phyloP scores from a whole-genome alignment of 2,329 filamentous ascomycete species.

The Capronia coronata region DNA sequence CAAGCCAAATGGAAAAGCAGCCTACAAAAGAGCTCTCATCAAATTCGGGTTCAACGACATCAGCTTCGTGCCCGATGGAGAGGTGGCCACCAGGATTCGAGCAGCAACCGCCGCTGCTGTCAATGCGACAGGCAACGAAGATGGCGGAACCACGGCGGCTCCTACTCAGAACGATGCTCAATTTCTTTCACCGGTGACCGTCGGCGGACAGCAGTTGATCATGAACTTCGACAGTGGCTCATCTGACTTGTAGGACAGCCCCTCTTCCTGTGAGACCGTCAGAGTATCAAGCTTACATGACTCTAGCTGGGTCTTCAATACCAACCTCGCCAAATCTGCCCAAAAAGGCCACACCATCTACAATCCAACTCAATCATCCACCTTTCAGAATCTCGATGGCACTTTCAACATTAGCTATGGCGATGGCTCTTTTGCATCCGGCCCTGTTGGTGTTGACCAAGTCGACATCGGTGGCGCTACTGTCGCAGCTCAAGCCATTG shows the following conservation, averaged over 20 bases:
- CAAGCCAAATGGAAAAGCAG: constrained; percentile 52
- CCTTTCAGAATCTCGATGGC: constrained; percentile 45
- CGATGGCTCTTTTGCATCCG: constrained; percentile 57
- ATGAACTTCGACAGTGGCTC: constrained; percentile 73
- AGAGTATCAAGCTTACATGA: constrained; percentile 2
- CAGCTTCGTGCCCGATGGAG: constrained; percentile 33
- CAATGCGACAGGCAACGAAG: constrained; percentile 30
- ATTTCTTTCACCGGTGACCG: constrained; percentile 62
- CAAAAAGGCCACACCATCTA: constrained; percentile 51
- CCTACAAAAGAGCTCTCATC: constrained; percentile 59
- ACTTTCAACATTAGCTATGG: constrained; percentile 63
- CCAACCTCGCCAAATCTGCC: constrained; percentile 43
- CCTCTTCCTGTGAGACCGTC: constrained; percentile 1
- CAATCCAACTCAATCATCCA: constrained; percentile 47
- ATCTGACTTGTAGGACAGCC: constrained; percentile 54
- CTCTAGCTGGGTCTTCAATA: constrained; percentile 62
- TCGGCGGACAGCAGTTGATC: constrained; percentile 62
- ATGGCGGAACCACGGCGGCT: constrained; percentile 58
- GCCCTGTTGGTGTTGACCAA: constrained; percentile 59
- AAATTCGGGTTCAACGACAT: constrained; percentile 51
- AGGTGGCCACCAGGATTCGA: constrained; percentile 27
- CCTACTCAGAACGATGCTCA: constrained; percentile 61
- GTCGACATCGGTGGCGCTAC: constrained; percentile 61
- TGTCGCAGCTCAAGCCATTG: constrained; percentile 58
- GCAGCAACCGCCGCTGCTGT: constrained; percentile 29